Evolutionary conservation across 169 alveolate species (phyloP).

Genomic region (Toxoplasma gondii): DNA sequence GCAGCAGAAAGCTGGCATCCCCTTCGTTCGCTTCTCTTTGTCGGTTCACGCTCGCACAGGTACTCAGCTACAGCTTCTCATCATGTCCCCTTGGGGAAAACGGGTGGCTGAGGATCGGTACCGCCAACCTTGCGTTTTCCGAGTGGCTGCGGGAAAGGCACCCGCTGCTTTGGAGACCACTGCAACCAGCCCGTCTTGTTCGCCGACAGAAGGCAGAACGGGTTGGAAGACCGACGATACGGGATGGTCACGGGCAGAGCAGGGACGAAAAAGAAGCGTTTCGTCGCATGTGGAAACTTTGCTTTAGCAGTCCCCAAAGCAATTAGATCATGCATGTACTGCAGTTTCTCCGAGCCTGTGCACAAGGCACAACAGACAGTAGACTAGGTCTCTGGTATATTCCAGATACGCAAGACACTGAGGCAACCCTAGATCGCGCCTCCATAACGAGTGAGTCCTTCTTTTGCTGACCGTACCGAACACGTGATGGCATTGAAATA

Average conservation of each 20-base stretch:
- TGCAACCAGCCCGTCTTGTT: constrained; percentile 73
- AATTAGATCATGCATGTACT: constrained; percentile 49
- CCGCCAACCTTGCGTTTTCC: constrained; percentile 75
- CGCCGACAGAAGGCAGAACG: constrained; percentile 75
- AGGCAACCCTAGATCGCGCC: too few relatives aligned
- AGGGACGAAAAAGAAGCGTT: constrained; percentile 47
- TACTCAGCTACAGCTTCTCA: too few relatives aligned
- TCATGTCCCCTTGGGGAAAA: constrained; percentile 72
- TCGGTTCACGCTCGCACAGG: too few relatives aligned
- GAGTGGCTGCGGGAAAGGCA: constrained; percentile 72
- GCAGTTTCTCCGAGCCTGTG: constrained; percentile 56
- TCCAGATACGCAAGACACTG: not conserved
- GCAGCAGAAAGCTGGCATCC: too few relatives aligned
- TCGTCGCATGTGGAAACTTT: constrained; percentile 13
- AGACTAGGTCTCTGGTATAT: not conserved
- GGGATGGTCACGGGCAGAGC: constrained; percentile 78
- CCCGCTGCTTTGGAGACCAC: constrained; percentile 48
- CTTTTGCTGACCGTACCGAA: too few relatives aligned
- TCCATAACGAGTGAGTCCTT: too few relatives aligned
- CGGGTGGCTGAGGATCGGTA: constrained; percentile 78
- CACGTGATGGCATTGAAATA: too few relatives aligned
- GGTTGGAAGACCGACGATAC: constrained; percentile 74
- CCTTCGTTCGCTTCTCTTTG: too few relatives aligned
- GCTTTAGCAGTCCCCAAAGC: constrained; percentile 42
- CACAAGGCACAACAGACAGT: not conserved